Conservation (phyloP, 495 filamentous ascomycete genomes). For the Choiromyces venosus region DNA sequence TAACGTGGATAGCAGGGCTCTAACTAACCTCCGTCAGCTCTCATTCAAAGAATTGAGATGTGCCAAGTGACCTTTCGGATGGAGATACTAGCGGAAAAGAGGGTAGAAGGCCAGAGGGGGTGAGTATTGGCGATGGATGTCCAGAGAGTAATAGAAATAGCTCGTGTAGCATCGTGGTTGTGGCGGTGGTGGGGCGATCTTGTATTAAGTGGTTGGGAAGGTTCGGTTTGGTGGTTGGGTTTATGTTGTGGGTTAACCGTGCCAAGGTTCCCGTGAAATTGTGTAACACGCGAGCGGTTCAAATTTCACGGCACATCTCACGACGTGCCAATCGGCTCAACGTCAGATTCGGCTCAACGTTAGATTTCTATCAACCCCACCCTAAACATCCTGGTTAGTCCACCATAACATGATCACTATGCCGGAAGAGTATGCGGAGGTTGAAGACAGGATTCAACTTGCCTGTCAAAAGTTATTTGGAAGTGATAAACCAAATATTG, state of each 20-base stretch:
- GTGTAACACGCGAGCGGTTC: too few relatives aligned
- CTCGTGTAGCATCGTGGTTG: slow-evolving; percentile 81
- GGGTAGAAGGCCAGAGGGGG: slow-evolving; percentile 41
- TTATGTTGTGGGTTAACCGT: background rate
- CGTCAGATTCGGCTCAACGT: too few relatives aligned
- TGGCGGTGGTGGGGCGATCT: slow-evolving; percentile 14
- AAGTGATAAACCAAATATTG: too few relatives aligned
- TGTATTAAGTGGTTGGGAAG: background rate
- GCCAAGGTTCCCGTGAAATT: too few relatives aligned
- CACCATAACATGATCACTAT: too few relatives aligned
- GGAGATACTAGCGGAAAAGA: slow-evolving; percentile 41
- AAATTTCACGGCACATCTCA: too few relatives aligned
- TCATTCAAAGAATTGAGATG: background rate
- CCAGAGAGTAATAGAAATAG: slow-evolving; percentile 91
- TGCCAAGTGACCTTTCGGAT: slow-evolving; percentile 48
- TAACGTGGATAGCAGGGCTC: slow-evolving; percentile 70
- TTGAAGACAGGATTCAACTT: too few relatives aligned
- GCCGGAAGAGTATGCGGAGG: too few relatives aligned
- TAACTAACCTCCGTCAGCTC: slow-evolving; percentile 44
- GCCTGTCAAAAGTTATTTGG: too few relatives aligned
- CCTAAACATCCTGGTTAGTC: too few relatives aligned
- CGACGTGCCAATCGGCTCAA: too few relatives aligned
- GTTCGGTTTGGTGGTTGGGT: background rate
- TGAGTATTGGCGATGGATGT: slow-evolving; percentile 80
- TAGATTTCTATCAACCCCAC: too few relatives aligned